These are phyloP conservation scores for Leccinum broughii DNA, from an alignment of 768 basidiomycete species.

Conservation along the genomic window DNA sequence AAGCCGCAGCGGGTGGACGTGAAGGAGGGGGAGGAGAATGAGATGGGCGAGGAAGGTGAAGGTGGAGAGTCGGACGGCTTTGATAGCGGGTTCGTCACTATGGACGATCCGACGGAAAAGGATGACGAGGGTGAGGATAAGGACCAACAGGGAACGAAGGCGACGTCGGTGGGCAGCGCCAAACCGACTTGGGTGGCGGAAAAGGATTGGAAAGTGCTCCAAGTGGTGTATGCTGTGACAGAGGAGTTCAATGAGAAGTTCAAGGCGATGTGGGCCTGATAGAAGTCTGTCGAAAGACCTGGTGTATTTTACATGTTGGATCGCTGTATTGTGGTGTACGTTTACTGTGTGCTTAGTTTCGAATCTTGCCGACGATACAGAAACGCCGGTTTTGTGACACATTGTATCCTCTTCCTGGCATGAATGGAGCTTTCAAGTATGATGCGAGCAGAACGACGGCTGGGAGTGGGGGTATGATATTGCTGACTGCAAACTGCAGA, in stretches of 20 bases:
- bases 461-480: too few species aligned
- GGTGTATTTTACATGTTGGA: not conserved
- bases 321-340: not conserved
- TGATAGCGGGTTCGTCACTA: conserved; percentile 36
- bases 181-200: conserved; percentile 42
- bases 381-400: too few species aligned
- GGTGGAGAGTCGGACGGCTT: conserved; percentile 14
- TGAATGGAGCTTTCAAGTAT: too few species aligned
- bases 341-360: too few species aligned
- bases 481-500: too few species aligned
- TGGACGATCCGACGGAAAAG: conserved; percentile 32
- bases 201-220: conserved; percentile 57
- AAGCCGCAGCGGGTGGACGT: conserved; percentile 21
- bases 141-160: not conserved
- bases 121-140: conserved; percentile 9
- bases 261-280: conserved; percentile 60
- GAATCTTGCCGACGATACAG: too few species aligned
- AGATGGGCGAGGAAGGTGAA: conserved; percentile 18
- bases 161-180: conserved; percentile 5
- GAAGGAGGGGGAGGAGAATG: conserved; percentile 15
- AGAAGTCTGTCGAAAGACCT: not conserved
- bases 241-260: conserved; percentile 60
- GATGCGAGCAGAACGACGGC: too few species aligned
- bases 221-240: conserved; percentile 44
- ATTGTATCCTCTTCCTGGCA: too few species aligned